Conservation (phyloP, 768 basidiomycete species). For the Psilocybe cyanescens region DNA sequence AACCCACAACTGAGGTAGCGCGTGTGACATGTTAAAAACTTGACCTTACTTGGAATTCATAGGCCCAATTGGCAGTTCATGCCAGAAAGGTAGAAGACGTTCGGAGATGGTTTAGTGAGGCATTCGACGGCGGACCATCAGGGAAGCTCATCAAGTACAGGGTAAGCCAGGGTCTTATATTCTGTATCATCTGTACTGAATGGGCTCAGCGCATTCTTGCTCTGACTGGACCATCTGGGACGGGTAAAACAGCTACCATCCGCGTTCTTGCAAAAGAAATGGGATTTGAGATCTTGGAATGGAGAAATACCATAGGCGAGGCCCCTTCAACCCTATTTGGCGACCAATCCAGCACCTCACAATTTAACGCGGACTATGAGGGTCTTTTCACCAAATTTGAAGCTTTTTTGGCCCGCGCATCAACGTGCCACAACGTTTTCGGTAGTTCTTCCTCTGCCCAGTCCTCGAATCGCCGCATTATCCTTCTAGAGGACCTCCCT, state of each 20-base stretch:
- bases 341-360: conserved; percentile 4
- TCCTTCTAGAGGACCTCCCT: conserved; percentile 90
- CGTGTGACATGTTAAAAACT: neutral
- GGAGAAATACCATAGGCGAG: conserved; percentile 74
- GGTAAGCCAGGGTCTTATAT: conserved; percentile 44
- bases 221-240: conserved; percentile 87
- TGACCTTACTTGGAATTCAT: neutral
- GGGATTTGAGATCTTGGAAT: conserved; percentile 83
- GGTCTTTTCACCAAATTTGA: conserved; percentile 69
- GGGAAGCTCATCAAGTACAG: conserved; percentile 73
- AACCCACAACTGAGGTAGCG: conserved; percentile 59
- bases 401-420: conserved; percentile 73
- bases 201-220: conserved; percentile 75
- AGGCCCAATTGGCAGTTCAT: conserved; percentile 83
- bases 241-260: conserved; percentile 88
- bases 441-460: conserved; percentile 14
- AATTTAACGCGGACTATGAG: conserved; percentile 41
- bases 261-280: conserved; percentile 76
- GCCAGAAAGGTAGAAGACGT: conserved; percentile 80
- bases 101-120: conserved; percentile 73
- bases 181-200: neutral
- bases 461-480: conserved; percentile 50
- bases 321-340: conserved; percentile 28
- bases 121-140: conserved; percentile 68
- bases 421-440: conserved; percentile 61